phyloP scores from a whole-genome alignment of 1,139 yeast species.

The Petasospora fabianii region DNA sequence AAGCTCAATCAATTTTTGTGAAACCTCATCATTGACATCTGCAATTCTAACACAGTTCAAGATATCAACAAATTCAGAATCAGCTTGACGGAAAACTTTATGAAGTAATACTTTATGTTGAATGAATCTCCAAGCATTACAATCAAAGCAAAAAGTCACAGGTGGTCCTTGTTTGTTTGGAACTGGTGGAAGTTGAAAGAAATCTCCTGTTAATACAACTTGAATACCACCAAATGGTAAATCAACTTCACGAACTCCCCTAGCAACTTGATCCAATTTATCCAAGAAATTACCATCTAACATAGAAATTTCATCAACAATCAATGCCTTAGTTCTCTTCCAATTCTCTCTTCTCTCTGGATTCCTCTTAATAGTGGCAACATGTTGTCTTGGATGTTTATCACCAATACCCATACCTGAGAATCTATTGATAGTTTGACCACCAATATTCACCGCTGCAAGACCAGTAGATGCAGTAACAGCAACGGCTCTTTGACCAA shows the following conservation, averaged over 20 bases:
- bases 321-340: conserved; percentile 57
- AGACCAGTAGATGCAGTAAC: conserved; percentile 90
- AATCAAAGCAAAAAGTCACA: conserved; percentile 54
- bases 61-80: conserved; percentile 62
- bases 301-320: conserved; percentile 85
- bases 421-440: conserved; percentile 74
- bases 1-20: conserved; percentile 43
- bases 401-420: conserved; percentile 75
- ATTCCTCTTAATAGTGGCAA: conserved; percentile 11
- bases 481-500: conserved; percentile 54
- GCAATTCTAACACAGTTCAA: conserved; percentile 74
- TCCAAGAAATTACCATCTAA: conserved; percentile 64
- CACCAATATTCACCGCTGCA: conserved; percentile 87
- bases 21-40: conserved; percentile 43
- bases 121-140: conserved; percentile 52
- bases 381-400: conserved; percentile 34
- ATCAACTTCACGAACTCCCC: conserved; percentile 40
- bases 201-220: conserved; percentile 75
- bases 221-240: conserved; percentile 82
- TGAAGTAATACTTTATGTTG: conserved; percentile 54
- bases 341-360: conserved; percentile 47
- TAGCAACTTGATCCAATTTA: conserved; percentile 61
- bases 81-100: conserved; percentile 70
- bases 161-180: conserved; percentile 30
- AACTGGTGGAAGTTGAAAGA: conserved; percentile 85